Conservation (phyloP, 140 eudicot genomes). For the Erigeron philadelphicus region DNA sequence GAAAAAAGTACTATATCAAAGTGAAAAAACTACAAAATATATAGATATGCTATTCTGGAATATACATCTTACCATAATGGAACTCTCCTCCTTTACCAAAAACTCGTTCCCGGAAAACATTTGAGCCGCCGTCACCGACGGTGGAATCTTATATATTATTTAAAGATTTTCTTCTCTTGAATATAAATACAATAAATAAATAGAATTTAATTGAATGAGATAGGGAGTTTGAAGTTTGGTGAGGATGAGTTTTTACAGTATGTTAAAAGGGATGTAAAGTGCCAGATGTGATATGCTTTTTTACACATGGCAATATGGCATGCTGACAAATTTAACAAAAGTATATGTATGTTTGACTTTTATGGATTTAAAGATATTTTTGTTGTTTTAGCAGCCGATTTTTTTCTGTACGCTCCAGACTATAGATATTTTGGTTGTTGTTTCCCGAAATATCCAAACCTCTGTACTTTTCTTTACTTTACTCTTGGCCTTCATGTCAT, state of each 20-base stretch:
- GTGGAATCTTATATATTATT: not conserved
- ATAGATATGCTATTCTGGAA: no score
- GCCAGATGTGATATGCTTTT: slow-evolving; percentile 35
- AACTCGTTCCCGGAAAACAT: not conserved
- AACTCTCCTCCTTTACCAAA: slow-evolving; percentile 31
- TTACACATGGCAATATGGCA: slow-evolving; percentile 37
- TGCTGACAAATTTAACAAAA: slow-evolving; percentile 17
- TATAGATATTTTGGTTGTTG: slow-evolving; percentile 10
- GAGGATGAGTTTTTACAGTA: slow-evolving; percentile 12
- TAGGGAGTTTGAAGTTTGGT: slow-evolving; percentile 2
- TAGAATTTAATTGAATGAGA: not conserved
- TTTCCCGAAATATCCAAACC: slow-evolving; percentile 23
- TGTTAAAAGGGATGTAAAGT: slow-evolving; percentile 11
- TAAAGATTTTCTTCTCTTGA: not conserved
- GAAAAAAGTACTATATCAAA: no score
- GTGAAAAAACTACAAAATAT: no score
- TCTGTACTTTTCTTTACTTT: not conserved
- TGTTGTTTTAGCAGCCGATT: slow-evolving; percentile 15
- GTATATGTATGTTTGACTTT: not conserved
- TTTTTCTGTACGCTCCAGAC: slow-evolving; percentile 33
- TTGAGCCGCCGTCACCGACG: not conserved
- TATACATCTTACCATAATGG: slow-evolving; percentile 21
- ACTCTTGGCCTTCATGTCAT: no score
- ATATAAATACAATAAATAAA: not conserved
- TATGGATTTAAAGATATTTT: slow-evolving; percentile 26